Percentiles rank a stretch among this genome's conserved stretches.
Conservation (phyloP, 1,139 yeast species). For the Pichiaceae sp. region DNA sequence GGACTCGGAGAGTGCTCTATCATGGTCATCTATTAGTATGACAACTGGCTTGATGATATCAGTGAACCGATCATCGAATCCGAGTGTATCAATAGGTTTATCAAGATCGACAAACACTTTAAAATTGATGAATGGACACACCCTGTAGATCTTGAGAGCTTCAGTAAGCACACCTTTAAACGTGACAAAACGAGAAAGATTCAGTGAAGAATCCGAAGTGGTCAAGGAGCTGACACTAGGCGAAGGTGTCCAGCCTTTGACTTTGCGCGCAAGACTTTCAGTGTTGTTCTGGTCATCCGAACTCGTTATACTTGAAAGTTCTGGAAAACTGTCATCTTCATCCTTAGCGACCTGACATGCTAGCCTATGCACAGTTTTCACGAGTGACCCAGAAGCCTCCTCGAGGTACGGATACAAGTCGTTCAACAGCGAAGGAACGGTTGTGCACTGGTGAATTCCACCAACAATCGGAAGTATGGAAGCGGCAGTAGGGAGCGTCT, state of each 20-base stretch:
- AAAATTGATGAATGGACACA: slow-evolving; percentile 18
- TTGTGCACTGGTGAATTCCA: slow-evolving; percentile 26
- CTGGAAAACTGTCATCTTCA: no score
- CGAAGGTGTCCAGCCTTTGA: no score
- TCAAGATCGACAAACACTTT: slow-evolving; percentile 4
- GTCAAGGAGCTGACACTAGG: no score
- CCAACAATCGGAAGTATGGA: slow-evolving; percentile 26
- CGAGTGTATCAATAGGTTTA: not conserved
- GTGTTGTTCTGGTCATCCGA: not conserved
- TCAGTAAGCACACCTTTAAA: slow-evolving; percentile 11
- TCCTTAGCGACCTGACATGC: no score
- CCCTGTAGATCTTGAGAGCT: slow-evolving; percentile 14
- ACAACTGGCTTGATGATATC: slow-evolving; percentile 11
- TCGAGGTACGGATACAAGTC: not conserved
- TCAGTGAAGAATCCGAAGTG: no score
- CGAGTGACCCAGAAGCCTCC: not conserved
- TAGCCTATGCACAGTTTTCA: no score
- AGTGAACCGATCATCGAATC: not conserved
- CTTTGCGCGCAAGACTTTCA: not conserved
- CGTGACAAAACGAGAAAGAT: not conserved
- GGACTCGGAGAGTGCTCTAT: slow-evolving; percentile 11
- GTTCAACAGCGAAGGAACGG: slow-evolving; percentile 11
- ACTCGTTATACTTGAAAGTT: no score
- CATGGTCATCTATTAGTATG: slow-evolving; percentile 12
- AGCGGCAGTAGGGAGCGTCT: slow-evolving; percentile 19